Conservation (phyloP, 176 grass and related monocot genomes). For the Triticum aestivum region IWGSC_CS_RefSeq_v2.1 NC_057794.1:106058325-106058824, state of each 20-base stretch:
- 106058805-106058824: too few relatives aligned
- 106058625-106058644: too few relatives aligned
- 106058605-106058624: too few relatives aligned
- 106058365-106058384: neutral
- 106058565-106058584: neutral
- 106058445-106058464: neutral
- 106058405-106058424: neutral
- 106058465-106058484: neutral
- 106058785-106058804: too few relatives aligned
- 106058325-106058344: neutral
- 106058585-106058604: neutral
- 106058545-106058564: neutral
- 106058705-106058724: too few relatives aligned
- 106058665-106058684: too few relatives aligned
- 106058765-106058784: too few relatives aligned
- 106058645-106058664: too few relatives aligned
- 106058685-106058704: too few relatives aligned
- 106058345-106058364: neutral
- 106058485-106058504: slow-evolving; percentile 5
- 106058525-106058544: neutral
- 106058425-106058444: neutral
- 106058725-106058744: too few relatives aligned
- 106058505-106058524: slow-evolving; percentile 9
- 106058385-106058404: slow-evolving; percentile 7
- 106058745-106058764: too few relatives aligned